A percentile compares a stretch with the other conserved stretches of the same genome.
Evolutionary conservation across 345 rosid genomes (phyloP).

Genomic region (Eucalyptus sp.): DNA sequence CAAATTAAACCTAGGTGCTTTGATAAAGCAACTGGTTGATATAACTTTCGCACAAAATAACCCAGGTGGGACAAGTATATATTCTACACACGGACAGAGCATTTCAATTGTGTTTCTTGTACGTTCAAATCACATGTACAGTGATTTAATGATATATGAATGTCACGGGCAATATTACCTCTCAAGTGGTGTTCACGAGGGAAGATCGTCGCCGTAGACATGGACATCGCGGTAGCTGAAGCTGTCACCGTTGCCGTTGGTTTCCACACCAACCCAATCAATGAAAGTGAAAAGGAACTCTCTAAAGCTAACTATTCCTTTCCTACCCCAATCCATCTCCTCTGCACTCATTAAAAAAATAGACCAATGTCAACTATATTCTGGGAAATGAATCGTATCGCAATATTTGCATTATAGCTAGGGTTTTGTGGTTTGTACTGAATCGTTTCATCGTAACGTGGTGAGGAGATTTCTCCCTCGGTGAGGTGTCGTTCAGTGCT

Average conservation of each 20-base stretch:
- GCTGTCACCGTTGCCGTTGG: slow-evolving; percentile 1
- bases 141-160: background rate
- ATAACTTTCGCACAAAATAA: background rate
- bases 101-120: background rate
- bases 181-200: background rate
- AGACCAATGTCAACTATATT: background rate
- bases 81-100: background rate
- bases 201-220: background rate
- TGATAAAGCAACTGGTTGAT: background rate
- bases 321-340: slow-evolving; percentile 87
- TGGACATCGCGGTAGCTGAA: background rate
- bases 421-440: slow-evolving; percentile 21
- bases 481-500: slow-evolving; percentile 57
- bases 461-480: slow-evolving; percentile 60
- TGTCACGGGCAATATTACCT: background rate
- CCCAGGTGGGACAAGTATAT: background rate
- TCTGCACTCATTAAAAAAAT: slow-evolving; percentile 29
- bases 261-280: slow-evolving; percentile 67
- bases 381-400: background rate
- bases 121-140: background rate
- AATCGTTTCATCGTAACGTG: slow-evolving; percentile 60
- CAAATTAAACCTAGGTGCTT: background rate
- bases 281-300: slow-evolving; percentile 71
- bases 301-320: slow-evolving; percentile 70
- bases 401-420: background rate